Conservation (phyloP, 345 rosid genomes). For the Combretum micranthum region DNA sequence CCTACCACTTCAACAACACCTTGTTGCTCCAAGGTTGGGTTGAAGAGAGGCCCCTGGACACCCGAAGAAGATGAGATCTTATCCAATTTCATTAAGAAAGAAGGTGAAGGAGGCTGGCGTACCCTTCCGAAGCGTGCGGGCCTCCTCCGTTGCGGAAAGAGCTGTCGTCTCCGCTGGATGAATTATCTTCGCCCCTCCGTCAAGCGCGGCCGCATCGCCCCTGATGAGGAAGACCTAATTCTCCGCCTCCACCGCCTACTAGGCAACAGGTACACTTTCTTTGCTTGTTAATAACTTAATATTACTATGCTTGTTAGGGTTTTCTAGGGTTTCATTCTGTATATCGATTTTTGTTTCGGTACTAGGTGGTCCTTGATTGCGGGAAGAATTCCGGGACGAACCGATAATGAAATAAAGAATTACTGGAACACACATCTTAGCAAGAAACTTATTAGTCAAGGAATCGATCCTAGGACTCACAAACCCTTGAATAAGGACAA, state of each 20-base stretch:
- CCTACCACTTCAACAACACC: no score
- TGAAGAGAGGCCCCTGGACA: constrained; percentile 34
- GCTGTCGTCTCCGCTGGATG: constrained; percentile 37
- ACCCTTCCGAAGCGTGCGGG: constrained; percentile 29
- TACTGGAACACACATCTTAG: constrained; percentile 1
- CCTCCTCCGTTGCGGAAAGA: constrained; percentile 28
- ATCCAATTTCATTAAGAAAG: constrained; percentile 18
- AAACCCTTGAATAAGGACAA: background rate
- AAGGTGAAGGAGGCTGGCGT: constrained; percentile 32
- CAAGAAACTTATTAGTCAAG: background rate
- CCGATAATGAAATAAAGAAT: constrained; percentile 1
- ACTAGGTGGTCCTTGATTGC: constrained; percentile 3
- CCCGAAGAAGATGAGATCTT: constrained; percentile 29
- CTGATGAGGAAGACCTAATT: constrained; percentile 34
- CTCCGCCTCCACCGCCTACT: constrained; percentile 26
- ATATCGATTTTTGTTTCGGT: no score
- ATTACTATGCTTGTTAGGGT: no score
- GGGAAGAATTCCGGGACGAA: constrained; percentile 2
- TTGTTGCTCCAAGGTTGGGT: constrained; percentile 10
- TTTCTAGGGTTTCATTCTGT: background rate
- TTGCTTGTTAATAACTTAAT: no score
- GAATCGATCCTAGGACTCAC: constrained; percentile 1
- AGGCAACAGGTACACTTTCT: no score
- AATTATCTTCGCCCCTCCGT: constrained; percentile 31
- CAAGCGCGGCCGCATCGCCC: constrained; percentile 29